phyloP scores from a whole-genome alignment of 1,284 basidiomycete species.

The Ganoderma resinaceum region DNA sequence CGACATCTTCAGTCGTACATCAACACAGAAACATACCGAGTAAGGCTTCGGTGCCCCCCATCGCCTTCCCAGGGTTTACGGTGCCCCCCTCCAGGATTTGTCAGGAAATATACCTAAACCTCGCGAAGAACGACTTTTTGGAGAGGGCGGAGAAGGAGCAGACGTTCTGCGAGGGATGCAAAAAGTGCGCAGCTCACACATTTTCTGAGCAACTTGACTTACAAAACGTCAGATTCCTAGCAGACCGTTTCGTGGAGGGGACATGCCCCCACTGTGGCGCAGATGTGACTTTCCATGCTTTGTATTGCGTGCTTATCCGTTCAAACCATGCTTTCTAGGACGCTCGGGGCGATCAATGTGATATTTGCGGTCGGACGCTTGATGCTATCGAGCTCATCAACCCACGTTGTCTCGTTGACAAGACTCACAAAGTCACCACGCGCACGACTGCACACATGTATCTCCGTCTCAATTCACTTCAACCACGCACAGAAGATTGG shows the following conservation, averaged over 20 bases:
- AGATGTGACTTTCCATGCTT: slow-evolving; percentile 55
- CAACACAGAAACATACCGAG: slow-evolving; percentile 91
- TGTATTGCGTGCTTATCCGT: neutral
- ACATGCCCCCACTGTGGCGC: slow-evolving; percentile 91
- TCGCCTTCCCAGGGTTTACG: neutral
- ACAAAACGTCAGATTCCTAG: slow-evolving; percentile 74
- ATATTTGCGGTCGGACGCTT: slow-evolving; percentile 91
- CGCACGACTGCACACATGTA: slow-evolving; percentile 94
- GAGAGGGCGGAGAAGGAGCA: slow-evolving; percentile 89
- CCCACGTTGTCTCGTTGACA: slow-evolving; percentile 93
- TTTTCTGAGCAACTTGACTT: slow-evolving; percentile 8
- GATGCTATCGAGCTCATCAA: slow-evolving; percentile 95
- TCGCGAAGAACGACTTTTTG: slow-evolving; percentile 80
- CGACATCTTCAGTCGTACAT: slow-evolving; percentile 97
- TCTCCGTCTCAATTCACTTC: slow-evolving; percentile 85
- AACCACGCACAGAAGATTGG: slow-evolving; percentile 89
- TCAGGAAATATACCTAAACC: slow-evolving; percentile 87
- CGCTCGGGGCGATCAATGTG: slow-evolving; percentile 98
- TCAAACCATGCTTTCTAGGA: slow-evolving; percentile 59
- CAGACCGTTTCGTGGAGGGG: slow-evolving; percentile 95
- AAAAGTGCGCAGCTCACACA: slow-evolving; percentile 60
- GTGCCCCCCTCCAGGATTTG: slow-evolving; percentile 66
- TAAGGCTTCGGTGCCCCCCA: slow-evolving; percentile 43
- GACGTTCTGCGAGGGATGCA: slow-evolving; percentile 91
- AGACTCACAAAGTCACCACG: slow-evolving; percentile 79